These are phyloP conservation scores for Euclidium syriacum DNA, from an alignment of 345 rosid species.

Conservation along the genomic window DNA sequence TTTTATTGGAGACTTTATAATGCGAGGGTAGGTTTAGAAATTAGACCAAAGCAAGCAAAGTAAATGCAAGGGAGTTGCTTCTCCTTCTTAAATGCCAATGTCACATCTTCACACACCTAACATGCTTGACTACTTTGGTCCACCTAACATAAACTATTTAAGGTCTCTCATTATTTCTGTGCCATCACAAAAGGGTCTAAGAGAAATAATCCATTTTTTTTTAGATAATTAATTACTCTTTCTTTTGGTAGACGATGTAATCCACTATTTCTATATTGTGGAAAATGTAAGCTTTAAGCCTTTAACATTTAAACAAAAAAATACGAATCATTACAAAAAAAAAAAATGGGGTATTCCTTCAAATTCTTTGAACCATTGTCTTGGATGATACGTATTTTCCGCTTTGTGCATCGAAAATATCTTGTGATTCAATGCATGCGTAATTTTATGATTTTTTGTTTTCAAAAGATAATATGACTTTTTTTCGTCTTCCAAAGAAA, in stretches of 20 bases:
- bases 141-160: slow-evolving; percentile 8
- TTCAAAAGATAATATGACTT: no score
- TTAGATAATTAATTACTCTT: background rate
- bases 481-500: background rate
- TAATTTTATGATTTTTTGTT: no score
- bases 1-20: no score
- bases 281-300: background rate
- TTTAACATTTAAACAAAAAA: no score
- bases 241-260: no score
- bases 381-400: background rate
- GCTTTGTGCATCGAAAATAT: background rate
- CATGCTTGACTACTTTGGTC: background rate
- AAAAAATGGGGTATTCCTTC: background rate
- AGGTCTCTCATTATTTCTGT: background rate
- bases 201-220: background rate
- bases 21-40: slow-evolving; percentile 12
- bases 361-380: slow-evolving; percentile 1
- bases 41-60: slow-evolving; percentile 12
- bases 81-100: background rate
- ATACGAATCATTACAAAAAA: background rate
- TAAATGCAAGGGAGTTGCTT: slow-evolving; percentile 1
- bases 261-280: no score
- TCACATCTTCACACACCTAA: slow-evolving; percentile 26
- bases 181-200: background rate
- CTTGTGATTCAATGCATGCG: slow-evolving; percentile 8